These are phyloP conservation scores for Huntiella savannae DNA, from an alignment of 2,329 filamentous ascomycete genomes.

Conservation along the genomic window DNA sequence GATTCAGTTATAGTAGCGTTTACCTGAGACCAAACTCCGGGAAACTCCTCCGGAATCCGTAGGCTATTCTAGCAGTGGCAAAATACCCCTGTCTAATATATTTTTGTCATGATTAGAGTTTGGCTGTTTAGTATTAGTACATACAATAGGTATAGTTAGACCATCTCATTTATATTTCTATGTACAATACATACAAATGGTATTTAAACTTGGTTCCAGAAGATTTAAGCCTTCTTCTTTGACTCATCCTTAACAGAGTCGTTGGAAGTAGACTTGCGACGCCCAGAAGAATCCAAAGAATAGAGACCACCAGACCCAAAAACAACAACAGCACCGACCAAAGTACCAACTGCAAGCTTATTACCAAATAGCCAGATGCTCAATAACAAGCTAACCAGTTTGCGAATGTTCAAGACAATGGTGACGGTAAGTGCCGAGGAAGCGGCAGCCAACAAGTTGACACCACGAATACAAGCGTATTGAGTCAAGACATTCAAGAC, in stretches of 20 bases:
- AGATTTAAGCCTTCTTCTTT: constrained; percentile 8
- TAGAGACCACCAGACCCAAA: constrained; percentile 86
- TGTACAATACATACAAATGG: too few species aligned
- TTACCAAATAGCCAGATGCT: constrained; percentile 95
- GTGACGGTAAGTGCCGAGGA: constrained; percentile 88
- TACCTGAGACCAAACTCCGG: too few species aligned
- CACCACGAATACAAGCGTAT: constrained; percentile 84
- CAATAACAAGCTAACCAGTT: constrained; percentile 73
- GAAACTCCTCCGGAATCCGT: too few species aligned
- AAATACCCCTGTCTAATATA: too few species aligned
- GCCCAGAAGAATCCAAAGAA: constrained; percentile 43
- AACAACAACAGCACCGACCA: constrained; percentile 66
- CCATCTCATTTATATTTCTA: not conserved
- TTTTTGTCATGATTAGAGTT: too few species aligned
- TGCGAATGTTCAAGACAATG: constrained; percentile 87
- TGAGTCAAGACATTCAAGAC: constrained; percentile 71
- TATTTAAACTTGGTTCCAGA: not conserved
- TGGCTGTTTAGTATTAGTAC: not conserved
- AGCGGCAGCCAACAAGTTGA: constrained; percentile 78
- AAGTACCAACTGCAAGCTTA: constrained; percentile 51
- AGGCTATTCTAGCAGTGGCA: too few species aligned
- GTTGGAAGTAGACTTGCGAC: constrained; percentile 1
- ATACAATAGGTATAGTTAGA: too few species aligned
- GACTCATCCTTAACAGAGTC: constrained; percentile 4
- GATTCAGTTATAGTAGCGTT: too few species aligned